Evolutionary conservation across 192 early-diverging fungal genomes (phyloP), one percentile per base, ranked within the genome.

Genomic region (Entomortierella parvispora): DNA sequence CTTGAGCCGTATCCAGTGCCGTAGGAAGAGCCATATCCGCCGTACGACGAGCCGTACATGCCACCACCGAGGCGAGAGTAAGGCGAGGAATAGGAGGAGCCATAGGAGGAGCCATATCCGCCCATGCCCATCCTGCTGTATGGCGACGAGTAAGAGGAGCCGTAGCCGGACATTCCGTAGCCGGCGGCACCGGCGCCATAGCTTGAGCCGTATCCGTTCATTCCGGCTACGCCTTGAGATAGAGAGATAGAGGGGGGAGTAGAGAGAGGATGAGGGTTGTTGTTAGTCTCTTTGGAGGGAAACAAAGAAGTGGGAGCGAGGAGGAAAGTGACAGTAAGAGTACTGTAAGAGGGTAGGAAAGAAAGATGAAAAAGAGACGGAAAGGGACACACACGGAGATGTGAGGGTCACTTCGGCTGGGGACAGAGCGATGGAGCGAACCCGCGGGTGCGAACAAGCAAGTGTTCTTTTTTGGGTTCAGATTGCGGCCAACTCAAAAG

Each of bases 1-100:
- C 62, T 53, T 37, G 71, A 65, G 26, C 88, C 85, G 37, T 88
- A 89, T 8, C 79, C 70, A 12, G 37, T 40, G 6, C 85, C 75
- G 8, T 86, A 86, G 61, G 87, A 89, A 0, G 60, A 82, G 42
- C 69, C 83, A 62, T 71, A 80, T 48, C 85, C 85, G 15, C 79
- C 58, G 29, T 63, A 65, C 45, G 75, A 72, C 12, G 65, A 62
- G 15, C 82, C 78, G 57, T 78, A 83, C 43, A 63, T 70, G 54
- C 69, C 64, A 15, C 71, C 62, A 54, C 75, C 79, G 40, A 69
- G 58, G 29, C 62, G 71, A 6, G 71, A 69, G 50, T 81, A 76
- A 6, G 71, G 79, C 31, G 79, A 72, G 18, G 80, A 70, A 40
- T 68, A 70, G 18, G 69, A 61, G 28, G 71, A 69, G 42, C 75